A percentile compares a stretch with the other conserved stretches of the same genome.
Evolutionary conservation across 305 asterid species (phyloP).

Genomic region (Rubia occidens): DNA sequence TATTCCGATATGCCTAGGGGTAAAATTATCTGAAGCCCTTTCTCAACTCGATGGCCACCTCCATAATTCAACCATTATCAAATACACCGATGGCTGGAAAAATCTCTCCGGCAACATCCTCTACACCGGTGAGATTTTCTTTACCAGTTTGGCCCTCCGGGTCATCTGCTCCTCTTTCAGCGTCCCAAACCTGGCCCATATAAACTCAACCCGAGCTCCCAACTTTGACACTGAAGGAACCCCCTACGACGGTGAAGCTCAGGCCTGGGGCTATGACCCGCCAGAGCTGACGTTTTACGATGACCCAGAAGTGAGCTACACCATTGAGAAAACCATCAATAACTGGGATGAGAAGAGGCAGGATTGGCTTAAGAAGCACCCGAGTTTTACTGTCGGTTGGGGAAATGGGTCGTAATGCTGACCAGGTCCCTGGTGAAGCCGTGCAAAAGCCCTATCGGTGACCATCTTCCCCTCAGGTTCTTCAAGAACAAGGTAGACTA

Average conservation of each 20-base stretch:
- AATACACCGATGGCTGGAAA: conserved; percentile 27
- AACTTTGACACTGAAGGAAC: neutral
- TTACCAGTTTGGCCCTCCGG: conserved; percentile 42
- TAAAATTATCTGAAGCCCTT: no score
- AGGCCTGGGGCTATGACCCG: conserved; percentile 35
- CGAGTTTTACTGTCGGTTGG: conserved; percentile 46
- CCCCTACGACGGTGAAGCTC: conserved; percentile 13
- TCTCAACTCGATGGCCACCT: no score
- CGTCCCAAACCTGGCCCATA: conserved; percentile 22
- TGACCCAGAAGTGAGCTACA: conserved; percentile 52
- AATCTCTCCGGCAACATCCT: conserved; percentile 27
- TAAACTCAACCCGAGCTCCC: conserved; percentile 21
- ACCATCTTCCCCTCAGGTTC: conserved; percentile 53
- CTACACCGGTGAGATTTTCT: conserved; percentile 37
- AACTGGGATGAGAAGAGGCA: conserved; percentile 71
- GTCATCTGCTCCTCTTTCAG: conserved; percentile 44
- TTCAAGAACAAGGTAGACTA: conserved; percentile 94
- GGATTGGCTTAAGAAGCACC: conserved; percentile 67
- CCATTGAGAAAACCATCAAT: conserved; percentile 46
- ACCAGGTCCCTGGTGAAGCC: conserved; percentile 78
- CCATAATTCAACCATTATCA: conserved; percentile 34
- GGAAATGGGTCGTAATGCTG: conserved; percentile 52
- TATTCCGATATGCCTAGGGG: no score
- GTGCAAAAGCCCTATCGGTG: conserved; percentile 80
- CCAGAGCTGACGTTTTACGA: conserved; percentile 62